Evolutionary conservation across 306 rosid genomes (phyloP), one percentile per base, ranked within the genome.

Genomic region (Vicia sativa): DNA sequence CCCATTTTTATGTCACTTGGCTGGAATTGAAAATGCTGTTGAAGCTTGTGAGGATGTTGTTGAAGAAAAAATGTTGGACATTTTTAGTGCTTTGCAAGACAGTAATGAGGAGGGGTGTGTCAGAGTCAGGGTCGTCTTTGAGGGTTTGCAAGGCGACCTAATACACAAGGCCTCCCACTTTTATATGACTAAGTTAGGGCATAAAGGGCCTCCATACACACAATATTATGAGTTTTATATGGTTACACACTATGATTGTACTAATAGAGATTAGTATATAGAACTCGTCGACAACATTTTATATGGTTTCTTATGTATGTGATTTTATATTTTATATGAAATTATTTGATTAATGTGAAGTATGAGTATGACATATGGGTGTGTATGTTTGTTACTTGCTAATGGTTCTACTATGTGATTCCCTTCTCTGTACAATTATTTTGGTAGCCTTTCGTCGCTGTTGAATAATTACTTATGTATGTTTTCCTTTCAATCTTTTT

Each of bases 401-500:
- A 21, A 21, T 21, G 23, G 23, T 21, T 21, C 23, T 21, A 21
- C 23, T 21, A 50, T 16, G 34, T 56, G 31, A 59, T 29, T 25
- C 43, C 7, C 43, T 67, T 66, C 65, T 62, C 63, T 65, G 54
- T 59, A 3, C 6, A 18, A 35, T 35, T 34, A 8, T 60, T 19
- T 26, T 67, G 9, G 13, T 44, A n/a, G 34, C 42, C 48, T 57
- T 9, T 55, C 37, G 34, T 62, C 42, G 15, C 41, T 12, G 7
- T 60, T 9, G 23, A 16, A 35, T 35, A 21, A 49, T 54, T 42
- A 42, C 75, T 67, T 56, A 19, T 50, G 4, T 54, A 68, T 77
- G 55, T 19, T 77, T 77, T 57, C 63, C 34, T 67, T 56, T 49
- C 34, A 7, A 43, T 52, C 7, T 41, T 41, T 70, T 73, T 74